Evolutionary conservation across 306 rosid species (phyloP), one percentile per base, ranked within the genome.

Genomic region (Mimosa bimucronata): DNA sequence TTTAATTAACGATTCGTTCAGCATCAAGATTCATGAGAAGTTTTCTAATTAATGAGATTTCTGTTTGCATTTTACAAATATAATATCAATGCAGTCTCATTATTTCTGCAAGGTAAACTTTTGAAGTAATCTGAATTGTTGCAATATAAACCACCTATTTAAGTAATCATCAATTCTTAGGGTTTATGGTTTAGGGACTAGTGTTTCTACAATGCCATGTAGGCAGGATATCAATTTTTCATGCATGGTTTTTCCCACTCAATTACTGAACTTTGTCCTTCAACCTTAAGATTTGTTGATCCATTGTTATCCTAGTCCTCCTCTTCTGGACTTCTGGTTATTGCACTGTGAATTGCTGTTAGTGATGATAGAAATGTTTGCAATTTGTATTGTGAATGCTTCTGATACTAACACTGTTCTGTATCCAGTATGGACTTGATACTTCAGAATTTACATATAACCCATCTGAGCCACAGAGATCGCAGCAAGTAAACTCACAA

Each of bases 361-460:
- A 73, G 13, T 84, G 76, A 77, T 81, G 81, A 42, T 41, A n/a
- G 64, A 71, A 50, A 52, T 45, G 75, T 73, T 19, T 48, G 81
- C 72, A 69, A 77, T 11, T 50, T 72, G 61, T 74, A 55, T 48
- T 53, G 45, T 55, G 60, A 45, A 55, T 53, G 66, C 77, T 7
- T 75, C 37, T 76, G 61, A 77, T 69, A 61, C 53, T 7, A 50
- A 57, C 21, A 38, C 4, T 60, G 37, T 28, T 79, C 48, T 66
- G 53, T 74, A 46, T 82, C 64, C 99, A 96, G 99, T 96, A 96
- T 18, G 98, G 99, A 73, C 90, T 96, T 8, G 98, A 96, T 81
- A 96, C 99, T 29, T 74, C 98, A 0, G 96, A 93, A 87, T 96
- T 91, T 74, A 92, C 99, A 15, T 96, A 96, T 91, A 92, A 96